A percentile compares a stretch with the other conserved stretches of the same genome.
Evolutionary conservation across 2,329 filamentous ascomycete genomes (phyloP).

Genomic region (Clarireedia paspali): DNA sequence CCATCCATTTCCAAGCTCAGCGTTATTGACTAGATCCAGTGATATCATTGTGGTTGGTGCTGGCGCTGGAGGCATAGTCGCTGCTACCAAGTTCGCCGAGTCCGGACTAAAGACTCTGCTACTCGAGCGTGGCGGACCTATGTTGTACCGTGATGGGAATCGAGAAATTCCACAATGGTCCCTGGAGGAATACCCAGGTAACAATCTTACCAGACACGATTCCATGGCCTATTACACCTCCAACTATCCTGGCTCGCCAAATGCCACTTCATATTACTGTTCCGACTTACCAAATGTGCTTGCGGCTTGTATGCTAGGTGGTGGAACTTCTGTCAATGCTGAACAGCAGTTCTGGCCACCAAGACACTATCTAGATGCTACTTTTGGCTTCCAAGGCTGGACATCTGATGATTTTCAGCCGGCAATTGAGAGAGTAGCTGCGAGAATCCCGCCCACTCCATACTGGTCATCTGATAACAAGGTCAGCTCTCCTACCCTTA

Average conservation of each 20-base stretch:
- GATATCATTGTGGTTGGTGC: slow-evolving; percentile 1
- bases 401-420: background rate
- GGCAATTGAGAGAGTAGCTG: slow-evolving; percentile 1
- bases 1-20: too few relatives aligned
- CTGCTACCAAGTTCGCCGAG: background rate
- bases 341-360: slow-evolving; percentile 2
- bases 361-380: background rate
- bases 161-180: slow-evolving; percentile 3
- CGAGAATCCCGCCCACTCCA: background rate
- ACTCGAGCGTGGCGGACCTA: background rate
- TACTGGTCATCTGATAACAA: background rate
- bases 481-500: background rate
- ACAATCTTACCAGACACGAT: background rate
- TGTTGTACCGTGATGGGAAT: background rate
- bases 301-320: slow-evolving; percentile 3
- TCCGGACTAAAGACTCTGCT: slow-evolving; percentile 2
- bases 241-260: background rate
- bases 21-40: background rate
- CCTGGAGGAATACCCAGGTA: background rate
- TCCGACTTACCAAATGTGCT: background rate
- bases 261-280: background rate
- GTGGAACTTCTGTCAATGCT: slow-evolving; percentile 2
- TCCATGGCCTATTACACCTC: background rate
- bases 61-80: background rate
- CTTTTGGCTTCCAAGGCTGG: background rate